phyloP scores from a whole-genome alignment of 768 basidiomycete genomes.

The Lactarius psammicola region DNA sequence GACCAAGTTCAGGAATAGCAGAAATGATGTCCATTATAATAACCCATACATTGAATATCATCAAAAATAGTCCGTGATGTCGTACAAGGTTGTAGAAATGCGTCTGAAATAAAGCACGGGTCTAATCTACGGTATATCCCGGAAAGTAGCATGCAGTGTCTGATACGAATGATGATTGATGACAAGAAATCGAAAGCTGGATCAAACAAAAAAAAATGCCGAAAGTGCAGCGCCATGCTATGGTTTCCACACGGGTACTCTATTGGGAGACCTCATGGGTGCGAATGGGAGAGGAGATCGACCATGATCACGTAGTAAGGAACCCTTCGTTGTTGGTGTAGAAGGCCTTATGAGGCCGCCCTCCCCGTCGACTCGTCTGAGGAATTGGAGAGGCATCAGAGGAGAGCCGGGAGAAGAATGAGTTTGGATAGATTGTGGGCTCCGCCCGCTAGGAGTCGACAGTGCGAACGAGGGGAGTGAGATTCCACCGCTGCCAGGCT shows the following conservation, averaged over 20 bases:
- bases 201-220: background rate
- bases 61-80: slow-evolving; percentile 8
- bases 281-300: slow-evolving; percentile 13
- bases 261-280: slow-evolving; percentile 16
- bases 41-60: slow-evolving; percentile 12
- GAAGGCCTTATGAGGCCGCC: slow-evolving; percentile 50
- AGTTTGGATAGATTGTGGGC: slow-evolving; percentile 47
- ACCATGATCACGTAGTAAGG: slow-evolving; percentile 6
- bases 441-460: slow-evolving; percentile 46
- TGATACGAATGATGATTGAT: slow-evolving; percentile 15
- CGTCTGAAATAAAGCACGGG: slow-evolving; percentile 19
- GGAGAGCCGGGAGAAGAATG: slow-evolving; percentile 70
- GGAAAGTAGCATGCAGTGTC: slow-evolving; percentile 14
- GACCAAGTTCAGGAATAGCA: no score
- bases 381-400: slow-evolving; percentile 77
- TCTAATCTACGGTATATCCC: slow-evolving; percentile 20
- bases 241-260: slow-evolving; percentile 29
- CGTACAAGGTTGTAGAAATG: slow-evolving; percentile 21
- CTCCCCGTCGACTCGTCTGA: slow-evolving; percentile 72
- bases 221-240: slow-evolving; percentile 7
- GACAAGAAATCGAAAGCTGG: slow-evolving; percentile 16
- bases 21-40: background rate
- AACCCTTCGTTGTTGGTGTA: slow-evolving; percentile 63
- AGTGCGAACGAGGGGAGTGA: slow-evolving; percentile 68
- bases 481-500: slow-evolving; percentile 46